Evolutionary conservation across 2,329 filamentous ascomycete genomes (phyloP).

Genomic region (Neofusicoccum laricinum): DNA sequence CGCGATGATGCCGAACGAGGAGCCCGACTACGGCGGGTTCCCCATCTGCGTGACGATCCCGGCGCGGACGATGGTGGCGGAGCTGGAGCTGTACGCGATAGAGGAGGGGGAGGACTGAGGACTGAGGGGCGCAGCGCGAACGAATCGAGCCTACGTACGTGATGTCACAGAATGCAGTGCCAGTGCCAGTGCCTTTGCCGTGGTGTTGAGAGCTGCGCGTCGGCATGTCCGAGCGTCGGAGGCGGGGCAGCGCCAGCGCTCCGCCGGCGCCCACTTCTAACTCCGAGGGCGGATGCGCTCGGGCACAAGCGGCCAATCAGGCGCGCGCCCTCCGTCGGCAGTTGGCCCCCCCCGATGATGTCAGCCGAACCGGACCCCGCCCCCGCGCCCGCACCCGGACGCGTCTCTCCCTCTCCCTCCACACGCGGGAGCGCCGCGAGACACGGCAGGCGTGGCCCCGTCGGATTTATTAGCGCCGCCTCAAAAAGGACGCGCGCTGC

Average conservation of each 20-base stretch:
- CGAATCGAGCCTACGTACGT: too few species aligned
- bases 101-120: background rate
- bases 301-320: constrained; percentile 4
- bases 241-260: background rate
- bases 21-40: constrained; percentile 56
- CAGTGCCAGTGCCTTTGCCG: too few species aligned
- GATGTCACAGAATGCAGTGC: too few species aligned
- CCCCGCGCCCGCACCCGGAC: background rate
- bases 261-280: background rate
- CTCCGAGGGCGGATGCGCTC: background rate
- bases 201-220: too few species aligned
- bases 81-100: constrained; percentile 6
- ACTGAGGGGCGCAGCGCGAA: too few species aligned
- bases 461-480: background rate
- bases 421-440: too few species aligned
- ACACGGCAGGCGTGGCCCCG: background rate
- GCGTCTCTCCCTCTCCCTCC: background rate
- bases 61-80: constrained; percentile 38
- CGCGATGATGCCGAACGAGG: constrained; percentile 55
- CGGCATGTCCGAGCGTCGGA: background rate
- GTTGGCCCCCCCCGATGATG: constrained; percentile 10
- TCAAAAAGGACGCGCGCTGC: background rate
- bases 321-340: background rate
- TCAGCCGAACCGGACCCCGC: background rate
- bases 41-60: constrained; percentile 56